A percentile compares a stretch with the other conserved stretches of the same genome.
phyloP scores from a whole-genome alignment of 768 basidiomycete genomes.

The Russula griseocarnosa region DNA sequence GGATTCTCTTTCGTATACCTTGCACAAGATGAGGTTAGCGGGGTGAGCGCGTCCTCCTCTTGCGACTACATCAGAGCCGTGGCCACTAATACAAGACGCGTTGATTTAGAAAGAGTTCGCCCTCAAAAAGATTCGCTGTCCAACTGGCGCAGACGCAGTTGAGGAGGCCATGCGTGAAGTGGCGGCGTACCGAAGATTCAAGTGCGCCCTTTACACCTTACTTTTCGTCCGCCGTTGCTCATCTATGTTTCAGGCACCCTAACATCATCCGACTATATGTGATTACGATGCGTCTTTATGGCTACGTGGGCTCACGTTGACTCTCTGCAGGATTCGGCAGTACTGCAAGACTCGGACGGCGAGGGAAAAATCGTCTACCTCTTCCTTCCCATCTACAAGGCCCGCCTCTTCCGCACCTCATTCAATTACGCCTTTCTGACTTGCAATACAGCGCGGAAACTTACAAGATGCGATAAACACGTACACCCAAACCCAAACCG shows the following conservation, averaged over 20 bases:
- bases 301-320: slow-evolving; percentile 16
- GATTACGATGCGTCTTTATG: slow-evolving; percentile 28
- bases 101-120: slow-evolving; percentile 76
- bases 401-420: slow-evolving; percentile 33
- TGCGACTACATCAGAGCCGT: slow-evolving; percentile 11
- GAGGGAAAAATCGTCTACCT: slow-evolving; percentile 95
- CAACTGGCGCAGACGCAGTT: slow-evolving; percentile 81
- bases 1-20: slow-evolving; percentile 92
- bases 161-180: slow-evolving; percentile 86
- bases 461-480: slow-evolving; percentile 92
- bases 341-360: slow-evolving; percentile 88
- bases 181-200: slow-evolving; percentile 92
- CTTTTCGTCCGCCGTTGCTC: neutral
- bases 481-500: slow-evolving; percentile 76
- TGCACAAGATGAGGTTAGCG: slow-evolving; percentile 81
- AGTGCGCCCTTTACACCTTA: slow-evolving; percentile 48
- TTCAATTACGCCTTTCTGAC: slow-evolving; percentile 16
- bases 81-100: neutral
- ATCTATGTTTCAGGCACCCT: slow-evolving; percentile 58
- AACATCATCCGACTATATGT: slow-evolving; percentile 96
- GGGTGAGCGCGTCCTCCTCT: slow-evolving; percentile 47
- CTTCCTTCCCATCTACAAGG: slow-evolving; percentile 91
- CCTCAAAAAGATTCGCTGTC: slow-evolving; percentile 94
- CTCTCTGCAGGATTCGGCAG: slow-evolving; percentile 74
- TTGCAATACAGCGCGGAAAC: slow-evolving; percentile 66